These are phyloP conservation scores for Agaricus bisporus DNA, from an alignment of 768 basidiomycete genomes.

Conservation along the genomic window DNA sequence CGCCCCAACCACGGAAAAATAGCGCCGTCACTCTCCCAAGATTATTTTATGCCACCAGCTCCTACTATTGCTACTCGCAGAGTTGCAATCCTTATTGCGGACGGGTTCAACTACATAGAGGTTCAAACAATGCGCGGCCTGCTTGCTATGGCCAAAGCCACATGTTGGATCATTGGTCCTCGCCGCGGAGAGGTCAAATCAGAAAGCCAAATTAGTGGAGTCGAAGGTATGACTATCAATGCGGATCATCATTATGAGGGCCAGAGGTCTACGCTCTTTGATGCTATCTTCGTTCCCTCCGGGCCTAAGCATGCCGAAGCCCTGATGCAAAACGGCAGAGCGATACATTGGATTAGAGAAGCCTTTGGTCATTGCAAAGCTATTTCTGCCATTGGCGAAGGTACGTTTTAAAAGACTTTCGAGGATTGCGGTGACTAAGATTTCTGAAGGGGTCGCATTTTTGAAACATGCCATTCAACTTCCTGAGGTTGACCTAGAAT, in stretches of 20 bases:
- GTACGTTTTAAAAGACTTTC: conserved; percentile 21
- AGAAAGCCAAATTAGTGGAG: conserved; percentile 20
- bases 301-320: conserved; percentile 53
- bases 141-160: conserved; percentile 45
- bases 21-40: conserved; percentile 53
- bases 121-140: conserved; percentile 53
- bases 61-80: conserved; percentile 62
- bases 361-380: conserved; percentile 84
- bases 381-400: conserved; percentile 71
- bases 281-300: conserved; percentile 74
- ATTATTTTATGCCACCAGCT: conserved; percentile 42
- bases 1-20: conserved; percentile 53
- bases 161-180: conserved; percentile 60
- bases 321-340: conserved; percentile 58
- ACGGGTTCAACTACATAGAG: conserved; percentile 63
- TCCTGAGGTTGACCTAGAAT: conserved; percentile 38
- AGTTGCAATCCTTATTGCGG: conserved; percentile 70
- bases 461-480: conserved; percentile 40
- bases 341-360: conserved; percentile 79
- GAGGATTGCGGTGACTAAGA: neutral
- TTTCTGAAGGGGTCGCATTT: conserved; percentile 37
- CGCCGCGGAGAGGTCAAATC: conserved; percentile 49
- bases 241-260: conserved; percentile 73
- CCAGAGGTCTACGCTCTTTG: conserved; percentile 79
- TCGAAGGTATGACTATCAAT: conserved; percentile 26